Base-by-base conservation (phyloP, 805 yeast genomes). In the Clavispora vitiphila region DNA sequence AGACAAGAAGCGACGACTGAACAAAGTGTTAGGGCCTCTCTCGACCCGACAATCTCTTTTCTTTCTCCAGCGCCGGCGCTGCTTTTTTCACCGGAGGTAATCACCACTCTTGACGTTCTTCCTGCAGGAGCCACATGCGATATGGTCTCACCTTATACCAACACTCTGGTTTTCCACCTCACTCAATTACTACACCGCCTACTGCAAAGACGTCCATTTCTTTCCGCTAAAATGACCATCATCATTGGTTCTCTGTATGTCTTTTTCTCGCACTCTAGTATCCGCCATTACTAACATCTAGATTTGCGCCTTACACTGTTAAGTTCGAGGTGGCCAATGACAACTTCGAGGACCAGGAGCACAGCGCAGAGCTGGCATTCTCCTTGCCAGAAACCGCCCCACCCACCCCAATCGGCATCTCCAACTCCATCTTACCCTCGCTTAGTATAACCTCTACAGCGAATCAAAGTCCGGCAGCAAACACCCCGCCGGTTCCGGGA, bases 271-370 rank as follows among this genome's bases (percentile, higher is more conserved):
- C 12, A 1, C 24, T 9, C 15, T 4, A 5, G 8, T 8, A n/a
- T 9, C 35, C 35, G 25, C 26, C 27, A 14, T 15, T 53, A 55
- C 57, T 56, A 51, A 55, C 57, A 26, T 11, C 19, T 44, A 77
- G 84, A 37, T 83, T 83, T 51, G 66, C 84, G 36, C 93, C 93
- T 2, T 80, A 80, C 54, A 81, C 88, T 3, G 88, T 83, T n/a
- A 86, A 83, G 48, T 77, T 77, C 48, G 78, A 77, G 48, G 73
- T 77, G 24, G 39, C 39, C 21, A 24, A 22, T 19, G 37, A 23
- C 23, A 35, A 45, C 27, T 32, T 39, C 22, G 35, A 26, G 18
- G 18, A 18, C 26, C 34, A 15, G 38, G 41, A 29, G 32, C 14
- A 22, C 8, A 11, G 22, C 37, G 35, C 15, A 5, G 22, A 19